Percentiles rank a stretch among this genome's conserved stretches.
Conservation (phyloP, 164 flowering plant species). For the Dillenia suffruticosa region DNA sequence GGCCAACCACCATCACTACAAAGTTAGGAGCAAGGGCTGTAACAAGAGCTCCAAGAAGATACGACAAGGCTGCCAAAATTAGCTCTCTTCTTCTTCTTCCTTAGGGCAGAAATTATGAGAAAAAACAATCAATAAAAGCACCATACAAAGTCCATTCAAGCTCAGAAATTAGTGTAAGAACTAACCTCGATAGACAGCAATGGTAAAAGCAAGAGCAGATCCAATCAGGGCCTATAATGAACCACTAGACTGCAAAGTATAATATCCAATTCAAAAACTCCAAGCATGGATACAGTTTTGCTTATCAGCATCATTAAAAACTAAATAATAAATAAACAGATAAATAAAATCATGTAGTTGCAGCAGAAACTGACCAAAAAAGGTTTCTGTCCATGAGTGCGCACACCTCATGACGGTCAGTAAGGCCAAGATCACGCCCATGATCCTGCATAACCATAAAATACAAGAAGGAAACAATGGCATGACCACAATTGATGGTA, state of each 20-base stretch:
- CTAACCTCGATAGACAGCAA: conserved; percentile 86
- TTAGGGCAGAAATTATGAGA: conserved; percentile 19
- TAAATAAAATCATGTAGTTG: background rate
- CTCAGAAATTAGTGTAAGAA: conserved; percentile 8
- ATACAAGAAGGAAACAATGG: no score
- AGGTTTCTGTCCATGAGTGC: background rate
- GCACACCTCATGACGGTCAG: no score
- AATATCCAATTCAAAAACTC: background rate
- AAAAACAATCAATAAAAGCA: no score
- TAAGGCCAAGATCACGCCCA: no score
- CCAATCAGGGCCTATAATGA: conserved; percentile 94
- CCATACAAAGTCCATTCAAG: background rate
- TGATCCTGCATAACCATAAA: conserved; percentile 21
- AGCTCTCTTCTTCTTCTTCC: conserved; percentile 95
- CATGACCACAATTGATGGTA: no score
- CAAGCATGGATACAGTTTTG: background rate
- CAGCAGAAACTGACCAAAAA: background rate
- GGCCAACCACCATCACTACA: conserved; percentile 66
- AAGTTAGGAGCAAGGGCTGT: conserved; percentile 76
- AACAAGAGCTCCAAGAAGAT: conserved; percentile 76
- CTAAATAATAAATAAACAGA: background rate
- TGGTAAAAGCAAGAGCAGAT: conserved; percentile 65
- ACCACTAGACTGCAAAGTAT: conserved; percentile 76
- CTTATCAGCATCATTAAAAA: background rate
- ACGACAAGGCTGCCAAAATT: conserved; percentile 56